These are phyloP conservation scores for Alternaria ethzedia DNA, from an alignment of 2,329 filamentous ascomycete genomes.

Conservation along the genomic window DNA sequence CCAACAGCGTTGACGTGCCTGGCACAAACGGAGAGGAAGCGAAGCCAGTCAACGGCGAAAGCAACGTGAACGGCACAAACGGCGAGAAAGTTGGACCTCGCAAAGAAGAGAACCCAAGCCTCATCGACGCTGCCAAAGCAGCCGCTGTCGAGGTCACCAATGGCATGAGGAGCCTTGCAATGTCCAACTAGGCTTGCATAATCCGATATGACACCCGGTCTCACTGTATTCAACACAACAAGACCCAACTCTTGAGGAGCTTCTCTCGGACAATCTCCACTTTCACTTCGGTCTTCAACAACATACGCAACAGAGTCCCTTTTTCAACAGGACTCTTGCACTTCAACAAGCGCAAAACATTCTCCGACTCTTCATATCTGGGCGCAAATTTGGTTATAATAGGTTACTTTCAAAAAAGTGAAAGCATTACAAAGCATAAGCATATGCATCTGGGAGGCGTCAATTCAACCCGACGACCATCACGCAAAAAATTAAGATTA, in stretches of 20 bases:
- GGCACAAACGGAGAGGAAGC: constrained; percentile 10
- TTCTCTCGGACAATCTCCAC: constrained; percentile 1
- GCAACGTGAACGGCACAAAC: constrained; percentile 18
- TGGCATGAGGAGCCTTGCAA: constrained; percentile 33
- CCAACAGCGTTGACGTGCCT: constrained; percentile 16
- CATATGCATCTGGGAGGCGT: constrained; percentile 44
- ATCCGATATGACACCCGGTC: constrained; percentile 17
- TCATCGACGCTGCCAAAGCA: constrained; percentile 37
- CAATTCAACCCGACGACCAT: constrained; percentile 50
- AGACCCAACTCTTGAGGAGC: constrained; percentile 24
- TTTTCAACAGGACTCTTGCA: constrained; percentile 32
- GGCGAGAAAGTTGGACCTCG: constrained; percentile 19
- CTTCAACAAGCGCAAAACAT: constrained; percentile 26
- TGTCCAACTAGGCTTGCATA: constrained; percentile 32
- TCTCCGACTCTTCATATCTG: background rate
- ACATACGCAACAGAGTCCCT: constrained; percentile 3
- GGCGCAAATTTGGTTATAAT: background rate
- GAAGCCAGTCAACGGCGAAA: constrained; percentile 12
- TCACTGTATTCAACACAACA: constrained; percentile 45
- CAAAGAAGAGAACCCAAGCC: constrained; percentile 20
- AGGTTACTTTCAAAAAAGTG: no score
- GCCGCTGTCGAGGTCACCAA: constrained; percentile 39
- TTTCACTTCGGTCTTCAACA: constrained; percentile 6
- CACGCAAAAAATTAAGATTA: constrained; percentile 22
- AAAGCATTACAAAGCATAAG: background rate